Conservation (phyloP, 768 basidiomycete species). For the Fibroporia radiculosa region DNA sequence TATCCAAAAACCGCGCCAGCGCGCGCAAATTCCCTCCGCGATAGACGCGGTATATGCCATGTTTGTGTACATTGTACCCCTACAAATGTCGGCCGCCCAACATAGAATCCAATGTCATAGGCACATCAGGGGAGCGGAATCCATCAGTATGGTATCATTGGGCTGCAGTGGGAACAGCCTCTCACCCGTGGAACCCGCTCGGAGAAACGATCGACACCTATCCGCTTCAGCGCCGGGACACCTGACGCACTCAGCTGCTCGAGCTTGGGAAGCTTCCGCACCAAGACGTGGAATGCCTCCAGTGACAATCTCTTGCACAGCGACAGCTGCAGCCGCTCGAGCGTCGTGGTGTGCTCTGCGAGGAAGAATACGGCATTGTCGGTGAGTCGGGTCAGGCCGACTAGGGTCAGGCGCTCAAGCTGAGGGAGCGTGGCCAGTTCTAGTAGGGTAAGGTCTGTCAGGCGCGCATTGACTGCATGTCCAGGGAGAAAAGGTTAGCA, state of each 20-base stretch:
- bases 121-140: too few species aligned
- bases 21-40: slow-evolving; percentile 56
- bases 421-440: slow-evolving; percentile 66
- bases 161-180: too few species aligned
- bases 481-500: background rate
- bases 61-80: slow-evolving; percentile 61
- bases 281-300: slow-evolving; percentile 62
- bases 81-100: slow-evolving; percentile 20
- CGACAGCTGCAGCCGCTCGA: slow-evolving; percentile 81
- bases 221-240: slow-evolving; percentile 61
- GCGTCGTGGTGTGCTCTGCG: slow-evolving; percentile 56
- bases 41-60: slow-evolving; percentile 73
- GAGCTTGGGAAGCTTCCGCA: slow-evolving; percentile 51
- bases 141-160: too few species aligned
- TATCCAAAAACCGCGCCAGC: slow-evolving; percentile 63
- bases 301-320: slow-evolving; percentile 81
- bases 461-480: slow-evolving; percentile 61
- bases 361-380: slow-evolving; percentile 77
- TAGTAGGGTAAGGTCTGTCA: slow-evolving; percentile 81
- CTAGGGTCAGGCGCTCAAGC: slow-evolving; percentile 71
- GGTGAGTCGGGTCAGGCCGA: slow-evolving; percentile 75
- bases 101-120: background rate
- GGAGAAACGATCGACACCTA: slow-evolving; percentile 71
- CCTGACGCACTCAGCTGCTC: slow-evolving; percentile 78
- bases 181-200: slow-evolving; percentile 58